Evolutionary conservation across 2,329 filamentous ascomycete species (phyloP).

Genomic region (Berkeleyomyces rouxiae): DNA sequence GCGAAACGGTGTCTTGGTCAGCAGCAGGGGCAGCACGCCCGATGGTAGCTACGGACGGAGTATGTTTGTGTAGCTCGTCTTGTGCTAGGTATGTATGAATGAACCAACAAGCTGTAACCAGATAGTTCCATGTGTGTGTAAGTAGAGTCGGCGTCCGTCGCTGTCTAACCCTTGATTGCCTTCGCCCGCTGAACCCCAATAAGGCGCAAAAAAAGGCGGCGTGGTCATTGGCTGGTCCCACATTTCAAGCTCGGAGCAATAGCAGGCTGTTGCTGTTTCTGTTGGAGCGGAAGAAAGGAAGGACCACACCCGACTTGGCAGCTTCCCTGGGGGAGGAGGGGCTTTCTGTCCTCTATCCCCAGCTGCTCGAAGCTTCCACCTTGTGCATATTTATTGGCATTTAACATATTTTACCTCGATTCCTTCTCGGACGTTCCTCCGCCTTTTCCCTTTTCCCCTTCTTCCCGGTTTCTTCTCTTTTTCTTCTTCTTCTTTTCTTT

Average conservation of each 20-base stretch:
- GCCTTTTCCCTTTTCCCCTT: constrained; percentile 1
- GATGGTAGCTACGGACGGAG: too few relatives aligned
- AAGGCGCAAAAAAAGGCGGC: neutral
- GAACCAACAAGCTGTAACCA: too few relatives aligned
- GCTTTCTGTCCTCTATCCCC: neutral
- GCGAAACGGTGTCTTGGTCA: too few relatives aligned
- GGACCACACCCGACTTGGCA: neutral
- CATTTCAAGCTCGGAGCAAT: neutral
- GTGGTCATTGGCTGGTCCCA: neutral
- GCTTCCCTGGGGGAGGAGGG: neutral
- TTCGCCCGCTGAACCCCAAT: too few relatives aligned
- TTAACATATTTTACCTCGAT: neutral
- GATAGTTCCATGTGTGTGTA: too few relatives aligned
- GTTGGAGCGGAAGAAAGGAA: neutral
- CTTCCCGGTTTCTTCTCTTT: neutral
- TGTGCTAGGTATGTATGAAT: too few relatives aligned
- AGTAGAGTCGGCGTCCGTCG: too few relatives aligned
- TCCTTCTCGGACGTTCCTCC: constrained; percentile 8
- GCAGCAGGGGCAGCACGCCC: too few relatives aligned
- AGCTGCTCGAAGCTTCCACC: neutral
- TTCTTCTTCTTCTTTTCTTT: constrained; percentile 3
- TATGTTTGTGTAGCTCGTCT: too few relatives aligned
- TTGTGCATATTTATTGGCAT: neutral
- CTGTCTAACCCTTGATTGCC: too few relatives aligned
- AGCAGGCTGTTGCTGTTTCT: neutral